Evolutionary conservation across 192 early-diverging fungal species (phyloP).

Genomic region (Backusella morwellensis): DNA sequence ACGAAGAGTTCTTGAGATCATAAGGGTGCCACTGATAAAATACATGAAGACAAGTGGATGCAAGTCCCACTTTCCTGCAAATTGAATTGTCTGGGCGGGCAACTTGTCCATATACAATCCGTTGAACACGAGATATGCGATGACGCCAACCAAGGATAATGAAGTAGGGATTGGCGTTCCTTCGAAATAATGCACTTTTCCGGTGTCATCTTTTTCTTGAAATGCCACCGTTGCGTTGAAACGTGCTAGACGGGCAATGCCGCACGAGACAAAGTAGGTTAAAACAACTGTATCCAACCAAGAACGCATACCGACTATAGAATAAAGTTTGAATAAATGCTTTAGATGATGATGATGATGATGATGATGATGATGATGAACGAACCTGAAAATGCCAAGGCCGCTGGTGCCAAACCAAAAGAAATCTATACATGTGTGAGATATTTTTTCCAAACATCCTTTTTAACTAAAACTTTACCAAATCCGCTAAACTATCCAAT

Average conservation of each 20-base stretch:
- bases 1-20: constrained; percentile 74
- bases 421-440: constrained; percentile 40
- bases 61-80: constrained; percentile 61
- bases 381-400: constrained; percentile 28
- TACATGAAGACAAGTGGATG: constrained; percentile 79
- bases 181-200: constrained; percentile 83
- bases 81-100: constrained; percentile 54
- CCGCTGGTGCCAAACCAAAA: constrained; percentile 35
- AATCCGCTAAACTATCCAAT: constrained; percentile 84
- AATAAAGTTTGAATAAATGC: not conserved
- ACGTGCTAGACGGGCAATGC: constrained; percentile 79
- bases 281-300: constrained; percentile 74
- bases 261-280: constrained; percentile 84
- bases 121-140: constrained; percentile 58
- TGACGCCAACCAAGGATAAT: constrained; percentile 58
- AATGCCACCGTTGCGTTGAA: constrained; percentile 88
- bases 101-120: constrained; percentile 43
- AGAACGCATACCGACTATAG: constrained; percentile 75
- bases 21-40: constrained; percentile 72
- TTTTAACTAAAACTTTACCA: constrained; percentile 42
- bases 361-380: not conserved
- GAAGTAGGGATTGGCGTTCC: constrained; percentile 89
- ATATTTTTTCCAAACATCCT: not conserved
- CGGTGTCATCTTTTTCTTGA: constrained; percentile 64
- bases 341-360: not conserved